A percentile compares a stretch with the other conserved stretches of the same genome.
phyloP scores from a whole-genome alignment of 306 rosid species.

The Quillaja saponaria region DNA sequence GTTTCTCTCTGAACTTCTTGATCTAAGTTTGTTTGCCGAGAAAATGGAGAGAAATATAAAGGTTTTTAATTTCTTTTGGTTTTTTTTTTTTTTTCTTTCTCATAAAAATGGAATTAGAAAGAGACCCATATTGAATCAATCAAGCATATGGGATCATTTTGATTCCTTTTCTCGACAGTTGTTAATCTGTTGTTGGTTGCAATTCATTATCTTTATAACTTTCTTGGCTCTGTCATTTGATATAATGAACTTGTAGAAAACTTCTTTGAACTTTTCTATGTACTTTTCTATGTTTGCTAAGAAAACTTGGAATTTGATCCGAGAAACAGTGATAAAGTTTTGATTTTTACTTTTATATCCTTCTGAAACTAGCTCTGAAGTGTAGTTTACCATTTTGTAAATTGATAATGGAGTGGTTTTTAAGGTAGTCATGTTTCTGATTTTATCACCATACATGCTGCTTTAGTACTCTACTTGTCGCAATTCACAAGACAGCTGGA shows the following conservation, averaged over 20 bases:
- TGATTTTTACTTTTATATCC: not conserved
- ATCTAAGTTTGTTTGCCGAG: not conserved
- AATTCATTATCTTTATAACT: too few relatives aligned
- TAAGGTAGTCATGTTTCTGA: not conserved
- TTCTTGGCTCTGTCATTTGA: not conserved
- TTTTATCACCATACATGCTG: too few relatives aligned
- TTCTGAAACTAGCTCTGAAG: not conserved
- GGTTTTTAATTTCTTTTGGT: not conserved
- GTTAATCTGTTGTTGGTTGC: too few relatives aligned
- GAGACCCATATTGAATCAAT: too few relatives aligned
- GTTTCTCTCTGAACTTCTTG: constrained; percentile 22
- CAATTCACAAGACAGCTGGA: too few relatives aligned
- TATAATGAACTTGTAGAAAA: constrained; percentile 12
- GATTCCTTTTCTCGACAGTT: too few relatives aligned
- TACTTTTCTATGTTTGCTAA: constrained; percentile 3
- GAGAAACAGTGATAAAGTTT: constrained; percentile 7
- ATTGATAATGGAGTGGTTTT: not conserved
- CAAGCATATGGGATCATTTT: too few relatives aligned
- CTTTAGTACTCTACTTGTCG: too few relatives aligned
- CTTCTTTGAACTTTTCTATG: too few relatives aligned
- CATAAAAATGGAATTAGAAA: not conserved
- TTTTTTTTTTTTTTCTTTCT: not conserved
- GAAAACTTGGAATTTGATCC: constrained; percentile 17
- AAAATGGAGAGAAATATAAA: not conserved
- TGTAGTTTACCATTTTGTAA: not conserved